A percentile compares a stretch with the other conserved stretches of the same genome.
phyloP scores from a whole-genome alignment of 2,329 filamentous ascomycete species.

The Blastomyces percursus region DNA sequence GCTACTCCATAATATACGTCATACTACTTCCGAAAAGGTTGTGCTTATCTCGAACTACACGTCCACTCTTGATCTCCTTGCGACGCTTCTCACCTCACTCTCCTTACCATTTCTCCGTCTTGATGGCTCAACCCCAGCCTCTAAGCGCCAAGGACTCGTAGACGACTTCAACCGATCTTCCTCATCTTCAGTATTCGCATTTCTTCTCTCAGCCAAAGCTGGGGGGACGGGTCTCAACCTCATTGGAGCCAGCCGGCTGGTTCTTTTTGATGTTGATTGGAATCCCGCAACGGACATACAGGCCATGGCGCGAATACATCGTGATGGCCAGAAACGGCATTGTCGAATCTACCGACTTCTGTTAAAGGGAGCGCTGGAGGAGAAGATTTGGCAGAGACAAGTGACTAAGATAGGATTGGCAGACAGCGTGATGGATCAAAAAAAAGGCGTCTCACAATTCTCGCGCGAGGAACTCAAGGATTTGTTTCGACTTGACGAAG shows the following conservation, averaged over 20 bases:
- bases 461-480: constrained; percentile 55
- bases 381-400: constrained; percentile 66
- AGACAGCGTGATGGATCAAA: constrained; percentile 60
- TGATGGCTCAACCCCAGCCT: constrained; percentile 54
- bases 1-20: constrained; percentile 50
- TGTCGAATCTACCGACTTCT: constrained; percentile 61
- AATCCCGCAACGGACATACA: constrained; percentile 64
- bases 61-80: constrained; percentile 57
- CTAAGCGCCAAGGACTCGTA: constrained; percentile 56
- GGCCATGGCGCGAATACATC: constrained; percentile 63
- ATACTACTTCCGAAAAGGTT: constrained; percentile 56
- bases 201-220: constrained; percentile 61
- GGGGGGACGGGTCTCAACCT: constrained; percentile 61
- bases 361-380: constrained; percentile 57
- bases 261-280: constrained; percentile 67
- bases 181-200: constrained; percentile 50
- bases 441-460: constrained; percentile 49
- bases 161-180: constrained; percentile 57
- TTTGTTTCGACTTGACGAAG: constrained; percentile 54
- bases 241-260: constrained; percentile 56
- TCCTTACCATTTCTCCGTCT: constrained; percentile 55
- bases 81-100: constrained; percentile 48
- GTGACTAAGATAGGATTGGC: constrained; percentile 60
- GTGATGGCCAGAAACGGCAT: constrained; percentile 57
- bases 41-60: constrained; percentile 70